phyloP scores from a whole-genome alignment of 257 asterid genomes.

The Asclepias syriaca region DNA sequence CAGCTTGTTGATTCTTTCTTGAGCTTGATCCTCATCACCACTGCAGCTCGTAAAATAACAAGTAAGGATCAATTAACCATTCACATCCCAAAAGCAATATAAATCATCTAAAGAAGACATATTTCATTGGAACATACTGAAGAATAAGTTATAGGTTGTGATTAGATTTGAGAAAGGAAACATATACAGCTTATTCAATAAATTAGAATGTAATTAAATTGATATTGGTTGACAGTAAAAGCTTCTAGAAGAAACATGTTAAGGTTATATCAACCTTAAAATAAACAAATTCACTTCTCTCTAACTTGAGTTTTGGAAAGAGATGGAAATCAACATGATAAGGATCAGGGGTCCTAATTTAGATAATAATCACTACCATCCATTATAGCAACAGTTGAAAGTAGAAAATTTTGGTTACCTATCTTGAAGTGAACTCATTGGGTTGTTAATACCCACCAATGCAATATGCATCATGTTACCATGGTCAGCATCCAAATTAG shows the following conservation, averaged over 20 bases:
- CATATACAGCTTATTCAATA: background rate
- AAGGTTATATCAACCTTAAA: background rate
- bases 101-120: background rate
- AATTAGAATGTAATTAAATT: background rate
- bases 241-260: background rate
- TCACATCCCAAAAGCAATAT: background rate
- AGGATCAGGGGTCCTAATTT: background rate
- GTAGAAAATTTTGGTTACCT: slow-evolving; percentile 42
- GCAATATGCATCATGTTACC: slow-evolving; percentile 97
- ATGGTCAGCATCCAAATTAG: slow-evolving; percentile 33
- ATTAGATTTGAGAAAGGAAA: background rate
- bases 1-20: slow-evolving; percentile 84
- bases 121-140: background rate
- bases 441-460: slow-evolving; percentile 92
- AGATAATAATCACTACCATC: background rate
- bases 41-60: slow-evolving; percentile 34
- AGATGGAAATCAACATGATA: background rate
- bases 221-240: background rate
- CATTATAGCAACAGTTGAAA: background rate
- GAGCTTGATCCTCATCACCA: slow-evolving; percentile 99
- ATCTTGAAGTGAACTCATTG: slow-evolving; percentile 93
- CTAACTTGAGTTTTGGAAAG: background rate
- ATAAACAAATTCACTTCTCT: background rate
- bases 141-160: background rate
- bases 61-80: background rate